Evolutionary conservation across 805 yeast genomes (phyloP).

Genomic region (Candida maesae): DNA sequence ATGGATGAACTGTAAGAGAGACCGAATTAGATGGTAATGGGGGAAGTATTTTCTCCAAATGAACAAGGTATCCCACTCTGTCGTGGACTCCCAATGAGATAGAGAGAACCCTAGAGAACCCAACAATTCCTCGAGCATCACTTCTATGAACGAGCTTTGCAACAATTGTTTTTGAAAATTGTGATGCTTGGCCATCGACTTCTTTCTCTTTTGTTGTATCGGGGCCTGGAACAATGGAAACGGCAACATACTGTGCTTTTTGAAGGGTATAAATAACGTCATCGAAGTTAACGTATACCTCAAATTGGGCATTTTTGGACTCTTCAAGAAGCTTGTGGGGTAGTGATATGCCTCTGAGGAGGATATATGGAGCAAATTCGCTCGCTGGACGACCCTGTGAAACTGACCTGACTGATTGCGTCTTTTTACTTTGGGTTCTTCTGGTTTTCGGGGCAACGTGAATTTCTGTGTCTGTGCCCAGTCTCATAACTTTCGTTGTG

Average conservation of each 20-base stretch:
- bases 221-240: conserved; percentile 53
- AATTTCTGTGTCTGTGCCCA: conserved; percentile 64
- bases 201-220: conserved; percentile 24
- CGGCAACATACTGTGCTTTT: conserved; percentile 42
- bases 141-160: conserved; percentile 47
- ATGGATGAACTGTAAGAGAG: conserved; percentile 50
- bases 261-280: conserved; percentile 34
- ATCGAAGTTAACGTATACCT: conserved; percentile 43
- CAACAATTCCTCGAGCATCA: conserved; percentile 38
- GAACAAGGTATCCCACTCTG: conserved; percentile 49
- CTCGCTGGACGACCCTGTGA: conserved; percentile 22
- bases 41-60: conserved; percentile 41
- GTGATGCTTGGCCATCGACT: conserved; percentile 9
- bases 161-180: conserved; percentile 29
- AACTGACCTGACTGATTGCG: conserved; percentile 23
- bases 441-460: conserved; percentile 70
- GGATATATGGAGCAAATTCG: conserved; percentile 31
- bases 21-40: conserved; percentile 34
- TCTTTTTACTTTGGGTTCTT: conserved; percentile 26
- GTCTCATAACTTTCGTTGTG: conserved; percentile 38
- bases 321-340: conserved; percentile 43
- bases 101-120: conserved; percentile 50
- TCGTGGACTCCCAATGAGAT: conserved; percentile 51
- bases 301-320: conserved; percentile 29
- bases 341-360: conserved; percentile 51